phyloP scores from a whole-genome alignment of 345 rosid species.

The Sonneratia alba region DNA sequence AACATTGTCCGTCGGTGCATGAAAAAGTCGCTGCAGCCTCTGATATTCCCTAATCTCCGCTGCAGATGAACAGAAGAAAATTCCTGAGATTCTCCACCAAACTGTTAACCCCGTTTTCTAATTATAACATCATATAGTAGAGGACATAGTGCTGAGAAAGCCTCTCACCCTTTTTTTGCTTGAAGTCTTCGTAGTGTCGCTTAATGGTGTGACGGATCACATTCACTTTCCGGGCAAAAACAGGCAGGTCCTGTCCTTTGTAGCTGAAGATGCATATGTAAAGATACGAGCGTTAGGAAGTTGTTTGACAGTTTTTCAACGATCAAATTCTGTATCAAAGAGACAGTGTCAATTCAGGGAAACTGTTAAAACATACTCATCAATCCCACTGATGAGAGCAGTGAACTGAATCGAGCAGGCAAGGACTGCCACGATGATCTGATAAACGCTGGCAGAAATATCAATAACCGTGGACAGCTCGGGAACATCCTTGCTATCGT shows the following conservation, averaged over 20 bases:
- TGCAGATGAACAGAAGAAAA: constrained; percentile 7
- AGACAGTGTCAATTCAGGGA: too few species aligned
- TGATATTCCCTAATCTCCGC: constrained; percentile 28
- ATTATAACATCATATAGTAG: too few species aligned
- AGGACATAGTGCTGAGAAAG: too few species aligned
- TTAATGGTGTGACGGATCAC: constrained; percentile 10
- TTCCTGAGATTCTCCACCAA: too few species aligned
- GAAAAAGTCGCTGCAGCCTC: constrained; percentile 18
- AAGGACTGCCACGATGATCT: constrained; percentile 6
- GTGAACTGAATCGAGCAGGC: constrained; percentile 13
- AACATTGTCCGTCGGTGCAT: constrained; percentile 26
- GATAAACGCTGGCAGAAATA: constrained; percentile 7
- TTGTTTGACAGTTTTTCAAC: too few species aligned
- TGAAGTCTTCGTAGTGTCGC: constrained; percentile 7
- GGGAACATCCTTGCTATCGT: constrained; percentile 8
- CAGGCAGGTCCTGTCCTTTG: constrained; percentile 1
- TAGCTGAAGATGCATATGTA: background rate
- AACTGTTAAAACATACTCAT: background rate
- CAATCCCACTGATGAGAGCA: constrained; percentile 5
- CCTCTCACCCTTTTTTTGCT: constrained; percentile 9
- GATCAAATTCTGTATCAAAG: too few species aligned
- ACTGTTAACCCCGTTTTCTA: too few species aligned
- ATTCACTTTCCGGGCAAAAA: constrained; percentile 3
- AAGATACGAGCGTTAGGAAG: background rate
- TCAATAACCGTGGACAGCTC: constrained; percentile 9